Base-by-base conservation (phyloP, 768 basidiomycete genomes). In the Leccinum uliginosum region DNA sequence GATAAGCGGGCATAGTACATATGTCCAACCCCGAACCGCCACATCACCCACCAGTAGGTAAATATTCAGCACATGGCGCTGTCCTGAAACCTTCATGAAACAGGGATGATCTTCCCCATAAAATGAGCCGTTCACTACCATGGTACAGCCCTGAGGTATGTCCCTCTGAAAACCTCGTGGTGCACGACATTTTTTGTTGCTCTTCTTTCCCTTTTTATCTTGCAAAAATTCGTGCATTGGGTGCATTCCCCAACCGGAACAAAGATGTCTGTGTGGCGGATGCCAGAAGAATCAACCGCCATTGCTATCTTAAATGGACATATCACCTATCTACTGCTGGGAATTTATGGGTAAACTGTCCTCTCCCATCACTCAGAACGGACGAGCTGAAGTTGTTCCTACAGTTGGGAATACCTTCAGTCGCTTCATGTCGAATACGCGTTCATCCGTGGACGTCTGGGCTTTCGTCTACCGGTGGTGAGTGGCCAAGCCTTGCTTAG, bases 341-440 rank as follows among this genome's bases (percentile, higher is more conserved):
- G 68, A 1, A 1, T 64, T 9, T 69, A 58, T 35, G 69, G 62
- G 68, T 69, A 54, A 38, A 38, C 35, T 21, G 26, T 3, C 10
- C 44, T 7, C 21, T 15, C 23, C 43, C 15, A 29, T 23, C 17
- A 17, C 26, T n/a, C 17, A 4, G 43, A 11, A 46, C 11, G 3
- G 35, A 4, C 21, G 2, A 6, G 32, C 53, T 56, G 2, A 55
- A 32, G 2, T 19, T 27, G 1, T 50, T 24, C 32, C 14, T 34
- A 34, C 44, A 69, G 68, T 8, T 69, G 68, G 68, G 60, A 66
- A 38, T 69, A 66, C 24, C 0, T 62, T 1, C 52, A 49, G n/a
- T 59, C 69, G 4, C 40, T 53, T 6, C 35, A 43, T 9, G 27
- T 70, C 2, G 68, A 69, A 59, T 58, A 19, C 4, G 56, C 46